A percentile compares a stretch with the other conserved stretches of the same genome.
These are phyloP conservation scores for Pichia gijzeniarum DNA, from an alignment of 805 yeast species.

Conservation along the genomic window DNA sequence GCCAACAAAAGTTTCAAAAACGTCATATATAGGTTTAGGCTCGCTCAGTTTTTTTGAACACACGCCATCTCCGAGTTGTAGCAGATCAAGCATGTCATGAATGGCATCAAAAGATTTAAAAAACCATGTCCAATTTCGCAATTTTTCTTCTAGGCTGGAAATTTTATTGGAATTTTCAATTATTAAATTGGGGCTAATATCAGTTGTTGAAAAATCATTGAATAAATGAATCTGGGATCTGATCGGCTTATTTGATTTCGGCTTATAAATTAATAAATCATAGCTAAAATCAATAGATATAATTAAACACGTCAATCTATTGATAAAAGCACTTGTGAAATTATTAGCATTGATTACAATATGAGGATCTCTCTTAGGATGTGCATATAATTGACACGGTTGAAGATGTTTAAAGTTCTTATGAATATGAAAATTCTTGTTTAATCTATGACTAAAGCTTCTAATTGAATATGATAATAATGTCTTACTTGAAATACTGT, in stretches of 20 bases:
- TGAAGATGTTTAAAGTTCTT: conserved; percentile 5
- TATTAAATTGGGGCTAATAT: conserved; percentile 4
- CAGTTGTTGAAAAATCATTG: conserved; percentile 19
- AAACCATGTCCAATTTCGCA: conserved; percentile 10
- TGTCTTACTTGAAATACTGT: conserved; percentile 24
- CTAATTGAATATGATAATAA: conserved; percentile 22
- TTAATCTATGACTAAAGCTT: conserved; percentile 12
- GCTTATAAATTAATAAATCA: conserved; percentile 33
- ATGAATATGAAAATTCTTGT: conserved; percentile 7
- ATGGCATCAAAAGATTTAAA: conserved; percentile 19
- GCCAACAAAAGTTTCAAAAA: conserved; percentile 19
- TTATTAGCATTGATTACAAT: conserved; percentile 32
- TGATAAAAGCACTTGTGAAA: conserved; percentile 30
- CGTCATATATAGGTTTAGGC: conserved; percentile 11
- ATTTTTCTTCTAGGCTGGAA: neutral
- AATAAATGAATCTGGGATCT: conserved; percentile 21
- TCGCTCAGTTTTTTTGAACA: conserved; percentile 14
- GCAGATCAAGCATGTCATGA: conserved; percentile 27
- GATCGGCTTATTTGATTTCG: conserved; percentile 17
- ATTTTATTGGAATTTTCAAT: conserved; percentile 2
- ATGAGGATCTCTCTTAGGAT: conserved; percentile 8
- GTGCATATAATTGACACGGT: conserved; percentile 7
- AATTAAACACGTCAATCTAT: conserved; percentile 23
- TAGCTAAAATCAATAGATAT: conserved; percentile 29
- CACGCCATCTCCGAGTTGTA: conserved; percentile 37